phyloP scores from a whole-genome alignment of 768 basidiomycete species.

The Hypholoma sublateritium region DNA sequence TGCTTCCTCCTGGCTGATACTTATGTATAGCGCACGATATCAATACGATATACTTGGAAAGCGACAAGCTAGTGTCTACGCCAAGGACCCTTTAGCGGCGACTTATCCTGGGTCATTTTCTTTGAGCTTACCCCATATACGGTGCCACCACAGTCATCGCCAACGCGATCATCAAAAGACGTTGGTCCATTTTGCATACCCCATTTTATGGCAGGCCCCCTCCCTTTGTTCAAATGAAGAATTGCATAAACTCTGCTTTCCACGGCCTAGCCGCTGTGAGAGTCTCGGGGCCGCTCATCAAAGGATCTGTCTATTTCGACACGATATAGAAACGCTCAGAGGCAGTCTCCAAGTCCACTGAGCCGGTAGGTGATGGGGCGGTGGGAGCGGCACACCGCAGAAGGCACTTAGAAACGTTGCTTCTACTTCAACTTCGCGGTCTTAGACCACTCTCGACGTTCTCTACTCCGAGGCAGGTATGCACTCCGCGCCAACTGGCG shows the following conservation, averaged over 20 bases:
- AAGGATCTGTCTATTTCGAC: not conserved
- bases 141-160: constrained; percentile 4
- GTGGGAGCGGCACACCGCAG: too few relatives aligned
- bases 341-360: not conserved
- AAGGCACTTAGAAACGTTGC: too few relatives aligned
- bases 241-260: not conserved
- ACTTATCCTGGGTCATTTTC: not conserved
- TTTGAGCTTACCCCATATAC: constrained; percentile 2
- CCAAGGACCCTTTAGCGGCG: constrained; percentile 4
- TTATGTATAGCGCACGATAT: not conserved
- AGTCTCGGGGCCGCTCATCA: not conserved
- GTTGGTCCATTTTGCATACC: not conserved
- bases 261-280: not conserved
- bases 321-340: not conserved
- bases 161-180: constrained; percentile 3
- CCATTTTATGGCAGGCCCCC: not conserved
- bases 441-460: too few relatives aligned
- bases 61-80: not conserved
- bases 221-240: not conserved
- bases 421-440: too few relatives aligned
- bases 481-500: too few relatives aligned
- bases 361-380: not conserved
- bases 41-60: not conserved
- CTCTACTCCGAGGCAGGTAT: too few relatives aligned
- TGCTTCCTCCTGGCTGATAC: not conserved